These are phyloP conservation scores for Bacterosira constricta DNA, from an alignment of 108 stramenopile species.

Conservation along the genomic window DNA sequence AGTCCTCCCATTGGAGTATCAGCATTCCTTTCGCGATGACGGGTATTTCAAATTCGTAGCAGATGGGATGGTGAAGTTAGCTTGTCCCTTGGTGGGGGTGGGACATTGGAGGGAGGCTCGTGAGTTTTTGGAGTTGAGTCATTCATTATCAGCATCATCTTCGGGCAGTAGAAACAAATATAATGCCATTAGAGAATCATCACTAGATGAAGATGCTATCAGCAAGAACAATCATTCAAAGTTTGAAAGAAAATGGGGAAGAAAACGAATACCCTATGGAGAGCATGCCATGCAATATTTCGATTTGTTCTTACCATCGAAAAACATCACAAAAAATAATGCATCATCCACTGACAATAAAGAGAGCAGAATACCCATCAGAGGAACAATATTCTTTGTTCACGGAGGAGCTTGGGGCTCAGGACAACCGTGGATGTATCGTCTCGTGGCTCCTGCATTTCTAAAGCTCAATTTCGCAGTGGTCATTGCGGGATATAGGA, in stretches of 20 bases:
- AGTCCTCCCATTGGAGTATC: conserved; percentile 54
- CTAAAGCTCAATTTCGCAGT: conserved; percentile 39
- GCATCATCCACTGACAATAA: background rate
- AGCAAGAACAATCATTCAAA: too few relatives aligned
- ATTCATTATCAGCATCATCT: too few relatives aligned
- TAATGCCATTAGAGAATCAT: too few relatives aligned
- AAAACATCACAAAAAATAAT: conserved; percentile 47
- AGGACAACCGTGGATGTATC: conserved; percentile 83
- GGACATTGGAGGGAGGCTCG: conserved; percentile 11
- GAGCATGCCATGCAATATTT: conserved; percentile 58
- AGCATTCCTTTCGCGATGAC: conserved; percentile 63
- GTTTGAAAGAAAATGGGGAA: conserved; percentile 12
- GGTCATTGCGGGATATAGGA: conserved; percentile 73
- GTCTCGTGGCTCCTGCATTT: conserved; percentile 66
- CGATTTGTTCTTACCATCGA: conserved; percentile 64
- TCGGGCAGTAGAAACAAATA: too few relatives aligned
- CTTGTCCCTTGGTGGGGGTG: conserved; percentile 45
- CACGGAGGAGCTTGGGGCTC: conserved; percentile 89
- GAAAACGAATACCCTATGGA: conserved; percentile 52
- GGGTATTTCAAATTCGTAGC: conserved; percentile 62
- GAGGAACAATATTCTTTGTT: conserved; percentile 49
- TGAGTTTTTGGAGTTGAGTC: conserved; percentile 27
- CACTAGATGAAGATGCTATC: too few relatives aligned
- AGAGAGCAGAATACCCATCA: conserved; percentile 1
- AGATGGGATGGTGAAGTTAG: conserved; percentile 49